Base-by-base conservation (phyloP, 177 flowering plant species). In the Vitis hybrid region DNA sequence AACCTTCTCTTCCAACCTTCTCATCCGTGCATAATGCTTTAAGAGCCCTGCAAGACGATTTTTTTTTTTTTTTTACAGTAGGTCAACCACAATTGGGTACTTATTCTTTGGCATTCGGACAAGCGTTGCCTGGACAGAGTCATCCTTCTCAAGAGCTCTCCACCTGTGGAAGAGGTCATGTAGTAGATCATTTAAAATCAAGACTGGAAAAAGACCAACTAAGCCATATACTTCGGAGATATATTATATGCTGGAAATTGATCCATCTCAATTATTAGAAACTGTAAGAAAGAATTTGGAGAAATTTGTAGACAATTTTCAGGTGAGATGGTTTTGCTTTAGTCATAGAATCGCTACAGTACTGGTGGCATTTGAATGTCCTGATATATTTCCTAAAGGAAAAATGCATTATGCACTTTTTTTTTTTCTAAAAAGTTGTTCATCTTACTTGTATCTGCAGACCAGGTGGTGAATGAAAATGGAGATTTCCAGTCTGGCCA, bases 41-140 rank as follows among this genome's bases (percentile, higher is more conserved):
- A 26, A 26, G 29, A 26, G 29, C 29, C 29, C 5, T 12, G 62
- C 62, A 60, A 22, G 16, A 14, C 19, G 1, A 19, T 57, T 2
- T 53, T 16, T 55, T 70, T 78, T 72, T 57, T 2, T 53, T 16
- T 55, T 70, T 78, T 72, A 83, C 45, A 85, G 78, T 56, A 76
- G 52, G 69, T 86, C 87, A 57, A 85, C 91, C n/a, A 72, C 51
- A 62, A 87, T 67, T 5, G 91, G 89, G 20, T 78, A 85, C 79
- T 86, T 87, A 82, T 84, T 89, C 74, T 65, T 89, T 49, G 91
- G 93, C 91, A 89, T 87, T 75, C 90, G 69, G 6, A 86, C 89
- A 3, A 86, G 87, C 33, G 90, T 87, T 74, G 93, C 84, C 70
- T 82, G 86, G 69, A 86, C 83, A 6, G 87, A 69, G 16, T 85